Evolutionary conservation across 768 basidiomycete genomes (phyloP).

Genomic region (Leucogyrophana mollusca): DNA sequence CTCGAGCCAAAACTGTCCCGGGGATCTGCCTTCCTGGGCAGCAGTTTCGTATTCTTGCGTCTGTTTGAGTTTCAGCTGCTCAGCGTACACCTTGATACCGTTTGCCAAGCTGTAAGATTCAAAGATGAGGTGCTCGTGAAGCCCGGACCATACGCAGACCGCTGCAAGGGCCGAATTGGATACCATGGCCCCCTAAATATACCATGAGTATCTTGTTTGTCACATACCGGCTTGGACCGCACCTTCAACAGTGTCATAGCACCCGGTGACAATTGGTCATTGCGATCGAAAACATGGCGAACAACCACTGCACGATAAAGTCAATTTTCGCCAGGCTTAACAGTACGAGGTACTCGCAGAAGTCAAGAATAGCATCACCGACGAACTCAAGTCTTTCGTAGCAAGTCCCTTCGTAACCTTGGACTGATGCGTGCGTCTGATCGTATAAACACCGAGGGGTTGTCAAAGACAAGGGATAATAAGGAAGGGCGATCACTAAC

Average conservation of each 20-base stretch:
- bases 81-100: conserved; percentile 53
- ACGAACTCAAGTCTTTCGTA: conserved; percentile 83
- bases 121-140: conserved; percentile 60
- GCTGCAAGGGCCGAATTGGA: conserved; percentile 78
- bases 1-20: conserved; percentile 78
- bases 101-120: conserved; percentile 52
- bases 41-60: conserved; percentile 47
- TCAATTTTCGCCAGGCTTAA: conserved; percentile 5
- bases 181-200: conserved; percentile 75
- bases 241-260: conserved; percentile 81
- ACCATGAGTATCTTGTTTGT: not conserved
- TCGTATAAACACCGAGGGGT: conserved; percentile 6
- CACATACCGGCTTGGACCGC: conserved; percentile 2
- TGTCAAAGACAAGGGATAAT: not conserved
- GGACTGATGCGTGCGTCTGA: conserved; percentile 71
- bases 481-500: conserved; percentile 40
- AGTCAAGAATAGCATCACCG: conserved; percentile 85
- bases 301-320: conserved; percentile 57
- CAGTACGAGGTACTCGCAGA: conserved; percentile 47
- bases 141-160: conserved; percentile 65
- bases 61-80: conserved; percentile 44
- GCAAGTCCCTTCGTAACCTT: conserved; percentile 51
- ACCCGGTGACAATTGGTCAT: conserved; percentile 68
- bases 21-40: conserved; percentile 44
- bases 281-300: conserved; percentile 62